A percentile compares a stretch with the other conserved stretches of the same genome.
Evolutionary conservation across 164 flowering plant species (phyloP).

Genomic region (Kalanchoe fedtschenkoi): DNA sequence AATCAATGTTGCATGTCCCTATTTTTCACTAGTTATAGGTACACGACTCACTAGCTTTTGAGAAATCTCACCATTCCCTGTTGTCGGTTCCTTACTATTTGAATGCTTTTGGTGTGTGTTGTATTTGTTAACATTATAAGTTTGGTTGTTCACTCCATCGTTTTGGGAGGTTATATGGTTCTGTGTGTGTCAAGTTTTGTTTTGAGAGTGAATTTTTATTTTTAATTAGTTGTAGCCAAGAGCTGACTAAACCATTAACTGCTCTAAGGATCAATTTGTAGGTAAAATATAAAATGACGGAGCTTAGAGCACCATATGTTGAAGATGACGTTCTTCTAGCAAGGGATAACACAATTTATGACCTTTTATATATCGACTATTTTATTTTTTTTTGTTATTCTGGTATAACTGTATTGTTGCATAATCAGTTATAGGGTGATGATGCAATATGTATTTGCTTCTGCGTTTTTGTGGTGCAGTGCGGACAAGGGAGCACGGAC

Average conservation of each 20-base stretch:
- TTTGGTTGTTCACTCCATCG: not conserved
- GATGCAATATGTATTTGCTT: slow-evolving; percentile 1
- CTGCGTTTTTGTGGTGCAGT: slow-evolving; percentile 36
- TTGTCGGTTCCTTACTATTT: not conserved
- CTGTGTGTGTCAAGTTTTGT: not conserved
- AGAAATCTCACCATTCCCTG: no score
- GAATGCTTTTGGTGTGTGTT: not conserved
- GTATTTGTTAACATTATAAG: no score
- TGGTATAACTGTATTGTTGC: not conserved
- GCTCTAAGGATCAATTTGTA: slow-evolving; percentile 25
- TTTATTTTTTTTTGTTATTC: not conserved
- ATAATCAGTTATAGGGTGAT: not conserved
- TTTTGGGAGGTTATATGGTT: no score
- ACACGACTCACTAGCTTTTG: no score
- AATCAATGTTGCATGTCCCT: no score
- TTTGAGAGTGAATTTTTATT: not conserved
- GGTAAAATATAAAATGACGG: slow-evolving; percentile 38
- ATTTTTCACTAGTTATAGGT: no score
- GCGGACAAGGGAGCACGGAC: slow-evolving; percentile 98
- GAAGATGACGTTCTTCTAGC: slow-evolving; percentile 27
- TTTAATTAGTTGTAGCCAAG: not conserved
- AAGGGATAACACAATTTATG: slow-evolving; percentile 21
- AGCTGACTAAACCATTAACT: slow-evolving; percentile 13
- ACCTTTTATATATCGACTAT: slow-evolving; percentile 9
- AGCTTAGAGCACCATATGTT: slow-evolving; percentile 27